Percentiles rank a stretch among this genome's conserved stretches.
Evolutionary conservation across 495 filamentous ascomycete genomes (phyloP).

Genomic region (Podospora tetraspora): DNA sequence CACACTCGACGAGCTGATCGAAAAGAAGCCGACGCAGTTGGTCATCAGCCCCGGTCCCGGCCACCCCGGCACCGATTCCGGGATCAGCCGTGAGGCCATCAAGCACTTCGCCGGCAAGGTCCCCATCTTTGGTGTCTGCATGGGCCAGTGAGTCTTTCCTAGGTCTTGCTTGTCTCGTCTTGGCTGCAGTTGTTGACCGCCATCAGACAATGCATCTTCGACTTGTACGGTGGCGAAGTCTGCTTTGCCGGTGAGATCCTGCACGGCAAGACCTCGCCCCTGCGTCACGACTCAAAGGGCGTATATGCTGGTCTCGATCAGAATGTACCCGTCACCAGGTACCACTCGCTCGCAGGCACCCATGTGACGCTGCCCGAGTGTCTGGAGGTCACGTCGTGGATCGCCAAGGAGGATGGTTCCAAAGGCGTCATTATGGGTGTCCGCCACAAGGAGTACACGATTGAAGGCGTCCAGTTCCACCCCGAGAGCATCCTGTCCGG

Average conservation of each 20-base stretch:
- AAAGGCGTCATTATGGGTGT: slow-evolving; percentile 94
- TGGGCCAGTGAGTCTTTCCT: slow-evolving; percentile 70
- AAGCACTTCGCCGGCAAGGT: slow-evolving; percentile 91
- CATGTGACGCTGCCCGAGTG: slow-evolving; percentile 80
- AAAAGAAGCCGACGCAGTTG: slow-evolving; percentile 80
- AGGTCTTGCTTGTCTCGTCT: not conserved
- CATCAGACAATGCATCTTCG: slow-evolving; percentile 82
- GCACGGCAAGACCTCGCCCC: slow-evolving; percentile 90
- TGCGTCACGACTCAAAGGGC: slow-evolving; percentile 83
- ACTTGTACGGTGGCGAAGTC: slow-evolving; percentile 84
- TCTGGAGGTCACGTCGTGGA: slow-evolving; percentile 89
- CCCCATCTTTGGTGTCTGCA: slow-evolving; percentile 94
- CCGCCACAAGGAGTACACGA: slow-evolving; percentile 78
- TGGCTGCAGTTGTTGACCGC: not conserved
- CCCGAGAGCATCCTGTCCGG: slow-evolving; percentile 94
- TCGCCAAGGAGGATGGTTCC: slow-evolving; percentile 56
- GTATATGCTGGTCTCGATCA: slow-evolving; percentile 74
- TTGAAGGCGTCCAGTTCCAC: slow-evolving; percentile 97
- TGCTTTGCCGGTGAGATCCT: slow-evolving; percentile 92
- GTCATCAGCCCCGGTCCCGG: slow-evolving; percentile 94
- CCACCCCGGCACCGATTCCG: slow-evolving; percentile 83
- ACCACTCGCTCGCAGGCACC: slow-evolving; percentile 94
- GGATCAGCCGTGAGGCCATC: slow-evolving; percentile 87
- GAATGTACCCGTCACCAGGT: slow-evolving; percentile 81
- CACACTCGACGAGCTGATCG: slow-evolving; percentile 73